Evolutionary conservation across 2,329 filamentous ascomycete genomes (phyloP).

Genomic region (Fusarium scirpi): DNA sequence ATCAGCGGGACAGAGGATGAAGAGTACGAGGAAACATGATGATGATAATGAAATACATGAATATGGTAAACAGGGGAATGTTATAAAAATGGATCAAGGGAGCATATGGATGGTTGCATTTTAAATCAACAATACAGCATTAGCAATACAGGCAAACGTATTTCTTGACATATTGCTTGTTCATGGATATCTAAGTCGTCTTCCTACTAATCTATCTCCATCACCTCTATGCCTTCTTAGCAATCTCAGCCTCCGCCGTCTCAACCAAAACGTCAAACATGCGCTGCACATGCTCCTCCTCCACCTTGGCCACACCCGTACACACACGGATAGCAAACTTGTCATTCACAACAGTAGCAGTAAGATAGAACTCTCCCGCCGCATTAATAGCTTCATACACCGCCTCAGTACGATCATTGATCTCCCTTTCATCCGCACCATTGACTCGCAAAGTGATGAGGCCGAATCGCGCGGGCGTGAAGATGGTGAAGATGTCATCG

Average conservation of each 20-base stretch:
- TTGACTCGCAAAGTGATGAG: constrained; percentile 79
- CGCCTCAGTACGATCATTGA: constrained; percentile 76
- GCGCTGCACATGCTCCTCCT: constrained; percentile 78
- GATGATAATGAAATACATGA: constrained; percentile 16
- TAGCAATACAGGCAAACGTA: background rate
- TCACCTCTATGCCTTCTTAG: constrained; percentile 10
- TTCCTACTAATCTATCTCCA: background rate
- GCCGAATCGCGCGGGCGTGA: constrained; percentile 80
- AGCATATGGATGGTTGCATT: constrained; percentile 6
- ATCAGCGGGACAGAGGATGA: constrained; percentile 19
- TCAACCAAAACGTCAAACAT: constrained; percentile 81
- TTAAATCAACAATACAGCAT: background rate
- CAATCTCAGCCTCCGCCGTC: constrained; percentile 61
- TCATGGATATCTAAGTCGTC: background rate
- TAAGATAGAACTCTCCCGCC: constrained; percentile 84
- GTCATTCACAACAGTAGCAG: constrained; percentile 78
- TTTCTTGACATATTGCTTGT: background rate
- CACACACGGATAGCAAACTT: constrained; percentile 85
- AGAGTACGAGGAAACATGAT: background rate
- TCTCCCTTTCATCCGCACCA: constrained; percentile 60
- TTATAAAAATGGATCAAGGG: background rate
- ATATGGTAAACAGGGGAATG: background rate
- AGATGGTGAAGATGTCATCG: constrained; percentile 78
- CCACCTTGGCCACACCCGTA: constrained; percentile 73
- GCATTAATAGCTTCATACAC: constrained; percentile 82